Base-by-base conservation (phyloP, 139 green algal species). In the Haematococcus sp. region DNA sequence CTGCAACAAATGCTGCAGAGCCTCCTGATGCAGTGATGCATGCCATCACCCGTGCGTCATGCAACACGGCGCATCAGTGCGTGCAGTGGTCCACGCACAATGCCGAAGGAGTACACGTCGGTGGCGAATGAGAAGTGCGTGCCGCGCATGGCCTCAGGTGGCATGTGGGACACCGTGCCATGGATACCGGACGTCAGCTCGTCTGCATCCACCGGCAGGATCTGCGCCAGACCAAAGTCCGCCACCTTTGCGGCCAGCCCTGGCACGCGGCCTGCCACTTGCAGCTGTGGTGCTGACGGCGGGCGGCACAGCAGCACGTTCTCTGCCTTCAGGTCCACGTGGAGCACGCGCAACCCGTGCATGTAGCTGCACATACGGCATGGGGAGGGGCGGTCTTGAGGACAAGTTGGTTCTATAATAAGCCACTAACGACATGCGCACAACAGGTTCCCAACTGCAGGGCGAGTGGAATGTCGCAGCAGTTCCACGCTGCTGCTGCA, bases 151-250 rank as follows among this genome's bases (percentile, higher is more conserved):
- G 78, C 78, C 72, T 84, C 78, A 17, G 78, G 78, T n/a, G 78
- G 78, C 78, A 84, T 84, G 68, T 84, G 78, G 27, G 40, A 71
- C 11, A 84, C 73, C 0, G 78, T 84, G 58, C 78, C 78, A 44
- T 84, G 78, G 71, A 84, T 84, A 30, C 78, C 78, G 27, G 67
- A 43, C 17, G 16, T 0, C 34, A 68, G 16, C 58, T 72, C 66
- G 34, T 83, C 77, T n/a, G 58, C 64, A 17, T 63, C 65, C 30
- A 71, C 19, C 1, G 71, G 32, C 34, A 83, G 65, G 46, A 83
- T 32, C 67, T 73, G 68, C 2, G 78, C 72, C 49, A 83, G 49
- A 0, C 78, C 78, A 40, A 83, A 79, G 68, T 83, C 78, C 30
- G 72, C 72, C 1, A 83, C 78, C 67, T 83, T 83, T 66, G 72